These are phyloP conservation scores for Colletotrichum scovillei DNA, from an alignment of 2,329 filamentous ascomycete species.

Conservation along the genomic window DNA sequence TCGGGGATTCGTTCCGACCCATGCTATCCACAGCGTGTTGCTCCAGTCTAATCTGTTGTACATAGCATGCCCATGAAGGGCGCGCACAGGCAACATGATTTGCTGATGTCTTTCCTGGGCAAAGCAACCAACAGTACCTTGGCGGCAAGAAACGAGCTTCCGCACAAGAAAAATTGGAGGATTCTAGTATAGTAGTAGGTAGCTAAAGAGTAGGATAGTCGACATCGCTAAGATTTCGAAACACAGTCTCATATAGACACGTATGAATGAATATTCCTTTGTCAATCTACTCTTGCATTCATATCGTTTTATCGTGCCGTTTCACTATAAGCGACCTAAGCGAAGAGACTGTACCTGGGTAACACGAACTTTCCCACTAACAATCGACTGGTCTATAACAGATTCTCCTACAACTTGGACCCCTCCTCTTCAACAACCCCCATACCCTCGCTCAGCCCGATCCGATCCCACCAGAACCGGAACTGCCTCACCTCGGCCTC, in stretches of 20 bases:
- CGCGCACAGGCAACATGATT: not conserved
- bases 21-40: not conserved
- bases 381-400: not conserved
- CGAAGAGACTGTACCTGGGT: not conserved
- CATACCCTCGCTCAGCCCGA: slow-evolving; percentile 58
- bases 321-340: not conserved
- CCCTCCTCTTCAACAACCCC: slow-evolving; percentile 37
- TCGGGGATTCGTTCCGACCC: not conserved
- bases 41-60: slow-evolving; percentile 26
- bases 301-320: not conserved
- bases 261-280: slow-evolving; percentile 32
- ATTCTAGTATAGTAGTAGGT: not conserved
- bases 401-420: not conserved
- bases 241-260: slow-evolving; percentile 23
- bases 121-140: slow-evolving; percentile 5
- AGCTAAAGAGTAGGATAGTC: not conserved
- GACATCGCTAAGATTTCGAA: not conserved
- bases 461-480: slow-evolving; percentile 70
- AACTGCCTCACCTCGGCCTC: slow-evolving; percentile 60
- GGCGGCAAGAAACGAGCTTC: slow-evolving; percentile 4
- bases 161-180: slow-evolving; percentile 17
- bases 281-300: not conserved
- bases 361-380: not conserved
- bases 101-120: not conserved
- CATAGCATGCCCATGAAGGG: slow-evolving; percentile 3